Evolutionary conservation across 1,139 yeast genomes (phyloP).

Genomic region (Saccharomyces hybrid): DNA sequence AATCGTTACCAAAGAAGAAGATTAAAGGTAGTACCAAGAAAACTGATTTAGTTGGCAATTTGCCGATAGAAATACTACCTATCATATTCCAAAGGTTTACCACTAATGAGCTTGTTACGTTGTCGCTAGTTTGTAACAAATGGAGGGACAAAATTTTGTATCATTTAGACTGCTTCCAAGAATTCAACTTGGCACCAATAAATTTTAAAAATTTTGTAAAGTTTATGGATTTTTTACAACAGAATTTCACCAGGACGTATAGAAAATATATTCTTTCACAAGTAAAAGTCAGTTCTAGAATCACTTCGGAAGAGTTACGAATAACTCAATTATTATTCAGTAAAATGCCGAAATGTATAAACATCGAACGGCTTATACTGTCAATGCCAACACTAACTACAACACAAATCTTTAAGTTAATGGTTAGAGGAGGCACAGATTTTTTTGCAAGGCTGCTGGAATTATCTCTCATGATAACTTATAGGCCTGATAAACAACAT

Average conservation of each 20-base stretch:
- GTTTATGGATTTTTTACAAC: background rate
- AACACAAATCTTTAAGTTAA: constrained; percentile 13
- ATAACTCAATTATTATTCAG: constrained; percentile 12
- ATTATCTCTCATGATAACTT: constrained; percentile 17
- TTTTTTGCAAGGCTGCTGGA: constrained; percentile 10
- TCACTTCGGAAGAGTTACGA: constrained; percentile 21
- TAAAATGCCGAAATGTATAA: constrained; percentile 8
- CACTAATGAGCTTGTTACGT: constrained; percentile 15
- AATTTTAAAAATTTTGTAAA: constrained; percentile 11
- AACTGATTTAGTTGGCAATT: constrained; percentile 17
- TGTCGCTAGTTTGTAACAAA: constrained; percentile 15
- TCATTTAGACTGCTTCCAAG: constrained; percentile 8
- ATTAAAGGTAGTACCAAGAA: background rate
- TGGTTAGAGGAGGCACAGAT: constrained; percentile 7
- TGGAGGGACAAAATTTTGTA: constrained; percentile 20
- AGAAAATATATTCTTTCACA: background rate
- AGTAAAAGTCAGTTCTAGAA: constrained; percentile 15
- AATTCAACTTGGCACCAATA: constrained; percentile 13
- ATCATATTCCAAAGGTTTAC: constrained; percentile 16
- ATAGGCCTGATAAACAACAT: constrained; percentile 19
- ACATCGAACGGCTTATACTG: constrained; percentile 12
- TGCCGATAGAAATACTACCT: constrained; percentile 25
- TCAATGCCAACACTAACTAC: constrained; percentile 19
- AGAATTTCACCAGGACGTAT: background rate
- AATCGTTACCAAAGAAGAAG: background rate